Percentiles rank a stretch among this genome's conserved stretches.
Evolutionary conservation across 306 rosid genomes (phyloP).

Genomic region (Lagenaria siceraria): DNA sequence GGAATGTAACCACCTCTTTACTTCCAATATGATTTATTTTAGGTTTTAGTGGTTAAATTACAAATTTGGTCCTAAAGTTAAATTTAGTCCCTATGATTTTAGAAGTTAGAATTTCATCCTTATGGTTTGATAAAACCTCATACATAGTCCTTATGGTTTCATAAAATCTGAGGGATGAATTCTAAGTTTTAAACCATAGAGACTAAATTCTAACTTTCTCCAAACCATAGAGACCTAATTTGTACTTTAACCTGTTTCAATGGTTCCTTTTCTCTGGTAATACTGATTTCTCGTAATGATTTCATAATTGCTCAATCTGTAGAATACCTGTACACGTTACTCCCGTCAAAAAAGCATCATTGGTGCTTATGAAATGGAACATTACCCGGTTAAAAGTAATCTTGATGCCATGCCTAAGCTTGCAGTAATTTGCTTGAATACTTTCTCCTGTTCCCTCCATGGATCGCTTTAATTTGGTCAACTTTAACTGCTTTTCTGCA

Average conservation of each 20-base stretch:
- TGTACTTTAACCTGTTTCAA: no score
- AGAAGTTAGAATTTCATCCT: no score
- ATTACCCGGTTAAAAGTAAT: not conserved
- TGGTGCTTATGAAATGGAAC: not conserved
- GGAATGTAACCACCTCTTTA: not conserved
- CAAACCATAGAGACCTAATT: no score
- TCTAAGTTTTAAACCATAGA: no score
- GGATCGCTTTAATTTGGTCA: not conserved
- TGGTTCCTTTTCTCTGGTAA: not conserved
- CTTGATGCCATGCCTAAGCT: not conserved
- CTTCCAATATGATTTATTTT: not conserved
- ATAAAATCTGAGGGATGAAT: no score
- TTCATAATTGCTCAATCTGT: not conserved
- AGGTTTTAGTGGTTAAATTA: not conserved
- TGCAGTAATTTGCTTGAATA: not conserved
- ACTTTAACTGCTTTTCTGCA: not conserved
- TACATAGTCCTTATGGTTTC: no score
- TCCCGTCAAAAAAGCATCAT: not conserved
- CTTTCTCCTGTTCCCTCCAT: not conserved
- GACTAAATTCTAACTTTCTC: no score
- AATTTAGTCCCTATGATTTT: no score
- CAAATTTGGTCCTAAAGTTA: no score
- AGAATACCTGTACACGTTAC: not conserved
- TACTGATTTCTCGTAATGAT: not conserved
- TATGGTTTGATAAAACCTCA: no score